Conservation (phyloP, 352 stramenopile genomes). For the Globisporangium takayamanum region DNA sequence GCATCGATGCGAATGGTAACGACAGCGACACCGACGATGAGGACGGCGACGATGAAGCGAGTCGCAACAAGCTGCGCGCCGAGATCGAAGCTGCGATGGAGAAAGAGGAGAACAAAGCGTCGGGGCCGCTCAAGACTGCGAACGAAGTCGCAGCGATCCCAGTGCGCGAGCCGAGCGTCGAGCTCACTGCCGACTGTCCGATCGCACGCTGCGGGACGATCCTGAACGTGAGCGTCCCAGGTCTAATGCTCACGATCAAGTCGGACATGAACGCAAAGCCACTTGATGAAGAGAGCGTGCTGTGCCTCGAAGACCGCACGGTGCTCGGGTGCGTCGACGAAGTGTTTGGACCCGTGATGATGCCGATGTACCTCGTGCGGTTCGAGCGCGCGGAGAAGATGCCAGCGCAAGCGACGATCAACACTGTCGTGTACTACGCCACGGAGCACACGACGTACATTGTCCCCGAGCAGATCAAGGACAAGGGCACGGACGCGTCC, state of each 20-base stretch:
- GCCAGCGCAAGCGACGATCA: slow-evolving; percentile 30
- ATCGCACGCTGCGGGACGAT: slow-evolving; percentile 63
- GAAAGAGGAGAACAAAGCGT: slow-evolving; percentile 49
- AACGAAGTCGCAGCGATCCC: slow-evolving; percentile 51
- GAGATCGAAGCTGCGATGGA: slow-evolving; percentile 79
- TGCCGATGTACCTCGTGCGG: slow-evolving; percentile 85
- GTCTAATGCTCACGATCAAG: slow-evolving; percentile 79
- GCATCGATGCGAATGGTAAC: slow-evolving; percentile 12
- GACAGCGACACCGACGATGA: slow-evolving; percentile 13
- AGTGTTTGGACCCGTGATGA: slow-evolving; percentile 76
- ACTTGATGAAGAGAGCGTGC: slow-evolving; percentile 73
- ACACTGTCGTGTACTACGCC: slow-evolving; percentile 53
- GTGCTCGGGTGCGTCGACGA: slow-evolving; percentile 81
- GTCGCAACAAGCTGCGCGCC: slow-evolving; percentile 40
- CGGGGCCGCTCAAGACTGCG: slow-evolving; percentile 42
- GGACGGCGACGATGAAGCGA: slow-evolving; percentile 23
- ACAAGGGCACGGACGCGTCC: slow-evolving; percentile 82
- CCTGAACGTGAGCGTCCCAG: slow-evolving; percentile 51
- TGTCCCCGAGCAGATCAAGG: slow-evolving; percentile 59
- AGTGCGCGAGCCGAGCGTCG: slow-evolving; percentile 60
- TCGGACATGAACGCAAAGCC: slow-evolving; percentile 47
- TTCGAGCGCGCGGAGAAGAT: slow-evolving; percentile 71
- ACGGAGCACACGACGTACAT: slow-evolving; percentile 83
- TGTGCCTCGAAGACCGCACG: slow-evolving; percentile 72
- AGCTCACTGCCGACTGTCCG: slow-evolving; percentile 63